Evolutionary conservation across 2,329 filamentous ascomycete species (phyloP), one percentile per base, ranked within the genome.

Genomic region (Ciborinia camelliae): DNA sequence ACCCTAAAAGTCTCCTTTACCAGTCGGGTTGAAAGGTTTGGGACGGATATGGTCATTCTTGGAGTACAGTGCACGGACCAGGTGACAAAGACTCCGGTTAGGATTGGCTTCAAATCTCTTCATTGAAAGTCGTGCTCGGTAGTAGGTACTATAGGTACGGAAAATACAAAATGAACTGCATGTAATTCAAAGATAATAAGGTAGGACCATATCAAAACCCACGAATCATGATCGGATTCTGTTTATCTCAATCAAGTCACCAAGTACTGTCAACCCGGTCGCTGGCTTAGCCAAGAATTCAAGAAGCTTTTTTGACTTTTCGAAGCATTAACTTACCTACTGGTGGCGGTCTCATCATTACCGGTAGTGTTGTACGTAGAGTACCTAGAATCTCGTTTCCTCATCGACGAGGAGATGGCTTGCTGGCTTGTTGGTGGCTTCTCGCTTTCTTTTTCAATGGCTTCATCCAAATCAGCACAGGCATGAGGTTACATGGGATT

Each of bases 211-310:
- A 18, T 28, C 26, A 20, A 8, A 23, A 10, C 26, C 14, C 35
- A 37, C 50, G 39, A 54, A 62, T 62, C 60, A 55, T 35, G 23
- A 26, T 32, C 45, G 10, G n/a, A 12, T 23, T 45, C 8, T 43
- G 23, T 47, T 41, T 30, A 50, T 57, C 41, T 39, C 61, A 26
- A 15, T 32, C 30, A 41, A 63, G 53, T 57, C 26, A 55, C 39
- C 54, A 43, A 55, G 32, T 63, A 55, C 37, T 48, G 37, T 28
- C 51, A n/a, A 63, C 61, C 61, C 61, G 61, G 61, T 63, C 61
- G 20, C 41, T 63, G 61, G 62, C 52, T 63, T 59, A 51, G 62
- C 52, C 62, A 63, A 63, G 62, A 50, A 26, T 37, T 63, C 48
- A 23, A 39, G 51, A 26, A 55, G 50, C 50, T 15, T 15, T 45